Evolutionary conservation across 495 filamentous ascomycete genomes (phyloP).

Genomic region (Glutinoglossum americanum): DNA sequence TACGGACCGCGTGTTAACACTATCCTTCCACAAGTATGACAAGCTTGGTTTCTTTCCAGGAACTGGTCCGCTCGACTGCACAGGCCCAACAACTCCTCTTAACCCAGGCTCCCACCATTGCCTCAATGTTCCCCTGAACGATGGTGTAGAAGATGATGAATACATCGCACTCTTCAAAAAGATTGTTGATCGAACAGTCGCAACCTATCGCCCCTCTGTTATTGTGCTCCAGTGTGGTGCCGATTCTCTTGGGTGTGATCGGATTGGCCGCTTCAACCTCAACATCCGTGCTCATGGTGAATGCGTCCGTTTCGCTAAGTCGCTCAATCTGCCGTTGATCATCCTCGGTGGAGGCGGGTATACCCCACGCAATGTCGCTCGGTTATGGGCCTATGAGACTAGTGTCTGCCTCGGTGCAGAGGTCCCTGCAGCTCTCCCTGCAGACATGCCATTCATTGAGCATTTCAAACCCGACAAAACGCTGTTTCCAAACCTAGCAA

Average conservation of each 20-base stretch:
- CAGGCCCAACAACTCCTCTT: conserved; percentile 33
- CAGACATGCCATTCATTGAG: conserved; percentile 51
- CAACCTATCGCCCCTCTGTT: conserved; percentile 56
- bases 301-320: conserved; percentile 76
- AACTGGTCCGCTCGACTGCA: conserved; percentile 36
- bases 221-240: conserved; percentile 95
- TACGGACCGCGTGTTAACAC: conserved; percentile 95
- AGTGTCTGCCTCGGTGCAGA: conserved; percentile 62
- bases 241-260: conserved; percentile 82
- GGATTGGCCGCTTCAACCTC: conserved; percentile 87
- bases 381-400: conserved; percentile 92
- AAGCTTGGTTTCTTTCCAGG: conserved; percentile 58
- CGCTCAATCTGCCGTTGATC: conserved; percentile 52
- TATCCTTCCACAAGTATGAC: conserved; percentile 93
- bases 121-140: conserved; percentile 45
- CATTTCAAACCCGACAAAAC: conserved; percentile 63
- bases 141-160: conserved; percentile 80
- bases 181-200: conserved; percentile 54
- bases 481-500: conserved; percentile 56
- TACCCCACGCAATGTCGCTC: conserved; percentile 90
- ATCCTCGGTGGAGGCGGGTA: conserved; percentile 91
- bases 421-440: conserved; percentile 51
- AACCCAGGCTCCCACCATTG: conserved; percentile 42
- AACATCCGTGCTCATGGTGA: conserved; percentile 83
- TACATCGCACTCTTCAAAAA: conserved; percentile 69